Evolutionary conservation across 2,329 filamentous ascomycete genomes (phyloP).

Genomic region (Ophiostoma australiae): DNA sequence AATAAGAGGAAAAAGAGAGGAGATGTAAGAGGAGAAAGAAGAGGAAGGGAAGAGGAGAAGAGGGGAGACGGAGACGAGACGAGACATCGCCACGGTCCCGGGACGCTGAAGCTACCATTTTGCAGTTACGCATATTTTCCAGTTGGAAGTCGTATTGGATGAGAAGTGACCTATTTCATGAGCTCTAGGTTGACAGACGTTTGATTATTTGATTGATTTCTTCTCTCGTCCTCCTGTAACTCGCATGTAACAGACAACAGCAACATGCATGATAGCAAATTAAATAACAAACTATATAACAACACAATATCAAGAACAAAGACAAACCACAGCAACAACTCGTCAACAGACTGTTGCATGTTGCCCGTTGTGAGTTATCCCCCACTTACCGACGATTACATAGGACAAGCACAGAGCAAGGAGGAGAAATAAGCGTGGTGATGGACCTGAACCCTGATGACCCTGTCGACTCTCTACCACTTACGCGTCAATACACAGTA

Average conservation of each 20-base stretch:
- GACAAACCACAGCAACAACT: background rate
- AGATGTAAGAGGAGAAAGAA: background rate
- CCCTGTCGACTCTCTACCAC: background rate
- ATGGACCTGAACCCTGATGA: background rate
- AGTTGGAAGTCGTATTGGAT: background rate
- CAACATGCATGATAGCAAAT: background rate
- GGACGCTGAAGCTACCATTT: background rate
- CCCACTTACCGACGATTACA: conserved; percentile 1
- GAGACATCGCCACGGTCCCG: conserved; percentile 8
- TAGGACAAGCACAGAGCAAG: background rate
- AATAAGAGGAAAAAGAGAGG: background rate
- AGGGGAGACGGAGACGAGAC: background rate
- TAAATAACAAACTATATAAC: no score
- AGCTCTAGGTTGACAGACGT: background rate
- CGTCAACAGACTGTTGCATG: background rate
- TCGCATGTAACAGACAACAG: background rate
- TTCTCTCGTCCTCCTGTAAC: background rate
- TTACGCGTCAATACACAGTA: background rate
- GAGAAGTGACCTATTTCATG: background rate
- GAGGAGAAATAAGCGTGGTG: background rate
- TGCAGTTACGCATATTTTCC: background rate
- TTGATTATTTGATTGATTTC: background rate
- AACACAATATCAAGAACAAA: background rate
- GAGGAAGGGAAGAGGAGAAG: background rate
- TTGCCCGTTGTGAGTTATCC: background rate